phyloP scores from a whole-genome alignment of 306 rosid species.

The Cucurbita maxima region DNA sequence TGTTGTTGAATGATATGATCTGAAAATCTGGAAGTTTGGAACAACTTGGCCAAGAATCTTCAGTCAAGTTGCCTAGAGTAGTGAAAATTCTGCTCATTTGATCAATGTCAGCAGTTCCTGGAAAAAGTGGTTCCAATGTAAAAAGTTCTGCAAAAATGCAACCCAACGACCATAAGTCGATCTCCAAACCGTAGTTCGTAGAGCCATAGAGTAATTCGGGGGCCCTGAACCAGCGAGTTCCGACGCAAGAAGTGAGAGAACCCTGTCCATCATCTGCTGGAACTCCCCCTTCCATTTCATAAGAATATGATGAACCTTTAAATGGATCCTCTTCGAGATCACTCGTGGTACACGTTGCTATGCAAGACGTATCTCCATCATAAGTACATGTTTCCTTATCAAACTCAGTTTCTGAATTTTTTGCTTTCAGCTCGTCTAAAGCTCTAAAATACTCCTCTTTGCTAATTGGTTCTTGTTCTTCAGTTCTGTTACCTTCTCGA shows the following conservation, averaged over 20 bases:
- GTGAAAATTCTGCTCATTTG: constrained; percentile 56
- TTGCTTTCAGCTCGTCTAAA: constrained; percentile 58
- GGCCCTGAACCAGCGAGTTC: constrained; percentile 73
- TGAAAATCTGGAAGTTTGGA: constrained; percentile 57
- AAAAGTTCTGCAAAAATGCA: constrained; percentile 63
- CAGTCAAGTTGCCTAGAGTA: constrained; percentile 61
- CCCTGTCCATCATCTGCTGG: constrained; percentile 30
- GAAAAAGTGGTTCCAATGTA: constrained; percentile 58
- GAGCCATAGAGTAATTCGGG: constrained; percentile 84
- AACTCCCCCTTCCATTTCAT: constrained; percentile 41
- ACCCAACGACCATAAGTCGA: constrained; percentile 90
- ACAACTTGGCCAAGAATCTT: constrained; percentile 62
- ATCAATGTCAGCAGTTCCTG: constrained; percentile 72
- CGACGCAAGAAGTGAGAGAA: constrained; percentile 68
- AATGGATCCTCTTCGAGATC: constrained; percentile 58
- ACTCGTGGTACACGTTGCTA: constrained; percentile 73
- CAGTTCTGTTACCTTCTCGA: constrained; percentile 21
- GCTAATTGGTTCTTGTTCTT: constrained; percentile 24
- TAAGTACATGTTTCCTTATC: constrained; percentile 42
- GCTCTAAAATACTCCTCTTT: constrained; percentile 64
- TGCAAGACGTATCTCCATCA: constrained; percentile 67
- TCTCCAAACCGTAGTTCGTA: constrained; percentile 53
- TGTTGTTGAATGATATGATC: constrained; percentile 37
- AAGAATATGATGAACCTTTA: constrained; percentile 40
- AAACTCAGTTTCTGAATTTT: constrained; percentile 21